A percentile compares a stretch with the other conserved stretches of the same genome.
phyloP scores from a whole-genome alignment of 176 grass and related monocot genomes.

The Urochloa ruziziensis region DNA sequence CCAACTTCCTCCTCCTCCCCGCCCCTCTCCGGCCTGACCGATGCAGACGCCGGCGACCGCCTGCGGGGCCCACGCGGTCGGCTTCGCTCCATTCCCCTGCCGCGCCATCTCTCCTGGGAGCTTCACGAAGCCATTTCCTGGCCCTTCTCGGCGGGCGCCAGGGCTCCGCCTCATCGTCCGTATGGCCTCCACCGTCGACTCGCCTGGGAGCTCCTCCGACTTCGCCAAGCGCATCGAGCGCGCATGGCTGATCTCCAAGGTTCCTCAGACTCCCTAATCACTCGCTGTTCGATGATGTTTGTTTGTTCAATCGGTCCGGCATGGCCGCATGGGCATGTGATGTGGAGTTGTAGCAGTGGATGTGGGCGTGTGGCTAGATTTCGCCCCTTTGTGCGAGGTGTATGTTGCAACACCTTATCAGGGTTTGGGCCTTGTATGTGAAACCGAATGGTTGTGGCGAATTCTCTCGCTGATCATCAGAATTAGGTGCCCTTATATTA shows the following conservation, averaged over 20 bases:
- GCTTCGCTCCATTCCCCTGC: neutral
- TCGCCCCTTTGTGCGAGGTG: neutral
- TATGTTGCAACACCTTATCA: neutral
- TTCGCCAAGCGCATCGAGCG: slow-evolving; percentile 81
- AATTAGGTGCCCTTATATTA: neutral
- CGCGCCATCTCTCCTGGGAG: slow-evolving; percentile 13
- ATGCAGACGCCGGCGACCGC: slow-evolving; percentile 45
- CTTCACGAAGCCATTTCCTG: slow-evolving; percentile 3
- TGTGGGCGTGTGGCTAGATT: neutral
- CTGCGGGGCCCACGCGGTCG: slow-evolving; percentile 9
- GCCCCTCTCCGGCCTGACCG: neutral
- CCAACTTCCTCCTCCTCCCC: neutral
- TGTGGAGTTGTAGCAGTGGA: neutral
- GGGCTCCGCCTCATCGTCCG: slow-evolving; percentile 18
- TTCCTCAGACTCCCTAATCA: neutral
- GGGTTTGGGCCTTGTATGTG: neutral
- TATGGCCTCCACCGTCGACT: slow-evolving; percentile 67
- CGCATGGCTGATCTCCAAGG: slow-evolving; percentile 94
- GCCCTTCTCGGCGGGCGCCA: neutral
- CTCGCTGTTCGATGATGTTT: neutral
- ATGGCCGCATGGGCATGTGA: neutral
- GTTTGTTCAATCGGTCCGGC: neutral
- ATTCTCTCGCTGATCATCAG: neutral
- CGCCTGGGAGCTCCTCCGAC: slow-evolving; percentile 56
- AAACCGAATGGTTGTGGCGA: neutral